phyloP scores from a whole-genome alignment of 257 asterid genomes.

The Nemophila menziesii region DNA sequence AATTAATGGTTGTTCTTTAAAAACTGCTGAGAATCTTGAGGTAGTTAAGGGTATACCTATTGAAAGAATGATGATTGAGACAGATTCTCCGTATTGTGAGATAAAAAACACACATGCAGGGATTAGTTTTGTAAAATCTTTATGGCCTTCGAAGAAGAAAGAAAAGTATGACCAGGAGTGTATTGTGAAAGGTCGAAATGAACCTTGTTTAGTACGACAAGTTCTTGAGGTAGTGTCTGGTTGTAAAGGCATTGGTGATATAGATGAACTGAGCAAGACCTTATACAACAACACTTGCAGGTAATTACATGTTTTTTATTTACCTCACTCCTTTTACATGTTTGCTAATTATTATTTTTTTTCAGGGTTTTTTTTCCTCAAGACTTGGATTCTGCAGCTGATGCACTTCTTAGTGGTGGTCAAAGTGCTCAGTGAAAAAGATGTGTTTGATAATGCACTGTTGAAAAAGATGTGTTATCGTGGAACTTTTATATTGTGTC shows the following conservation, averaged over 20 bases:
- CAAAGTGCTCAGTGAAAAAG: slow-evolving; percentile 17
- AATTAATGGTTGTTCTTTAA: slow-evolving; percentile 80
- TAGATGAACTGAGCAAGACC: slow-evolving; percentile 63
- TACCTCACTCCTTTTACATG: slow-evolving; percentile 6
- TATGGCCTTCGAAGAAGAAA: slow-evolving; percentile 88
- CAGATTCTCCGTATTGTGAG: slow-evolving; percentile 95
- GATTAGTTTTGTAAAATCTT: slow-evolving; percentile 51
- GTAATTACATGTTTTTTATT: slow-evolving; percentile 16
- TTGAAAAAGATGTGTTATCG: no score
- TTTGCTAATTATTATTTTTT: neutral
- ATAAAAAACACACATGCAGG: slow-evolving; percentile 89
- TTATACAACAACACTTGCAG: slow-evolving; percentile 87
- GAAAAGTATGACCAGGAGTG: slow-evolving; percentile 68
- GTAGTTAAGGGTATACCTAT: slow-evolving; percentile 75
- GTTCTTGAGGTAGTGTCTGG: slow-evolving; percentile 95
- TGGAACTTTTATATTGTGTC: no score
- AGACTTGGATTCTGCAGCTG: slow-evolving; percentile 76
- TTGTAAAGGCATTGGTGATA: slow-evolving; percentile 61
- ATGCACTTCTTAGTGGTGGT: slow-evolving; percentile 53
- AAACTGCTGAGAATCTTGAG: slow-evolving; percentile 72
- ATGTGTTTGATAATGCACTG: neutral
- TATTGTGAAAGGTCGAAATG: slow-evolving; percentile 90
- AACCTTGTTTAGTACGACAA: slow-evolving; percentile 95
- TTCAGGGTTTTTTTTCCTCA: slow-evolving; percentile 84
- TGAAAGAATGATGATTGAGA: slow-evolving; percentile 84